These are phyloP conservation scores for Hemerocallis citrina DNA, from an alignment of 106 monocot species.

Conservation along the genomic window DNA sequence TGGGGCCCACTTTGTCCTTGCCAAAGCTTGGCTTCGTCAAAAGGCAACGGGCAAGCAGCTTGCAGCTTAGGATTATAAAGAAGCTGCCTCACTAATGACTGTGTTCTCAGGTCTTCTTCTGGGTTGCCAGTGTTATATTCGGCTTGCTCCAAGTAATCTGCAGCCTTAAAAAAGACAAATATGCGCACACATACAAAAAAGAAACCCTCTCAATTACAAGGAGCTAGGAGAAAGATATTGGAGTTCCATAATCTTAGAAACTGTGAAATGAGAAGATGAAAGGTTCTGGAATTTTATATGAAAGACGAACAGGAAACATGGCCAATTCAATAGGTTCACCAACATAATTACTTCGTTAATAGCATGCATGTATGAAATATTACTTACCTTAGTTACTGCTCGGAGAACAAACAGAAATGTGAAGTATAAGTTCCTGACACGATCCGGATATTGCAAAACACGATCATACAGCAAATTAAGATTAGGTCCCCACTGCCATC, in stretches of 20 bases:
- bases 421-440: slow-evolving; percentile 86
- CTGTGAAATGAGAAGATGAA: too few species aligned
- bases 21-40: slow-evolving; percentile 97
- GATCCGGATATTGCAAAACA: slow-evolving; percentile 73
- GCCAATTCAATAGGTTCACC: too few species aligned
- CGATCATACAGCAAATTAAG: slow-evolving; percentile 78
- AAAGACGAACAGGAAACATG: too few species aligned
- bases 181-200: neutral
- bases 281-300: too few species aligned
- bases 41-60: slow-evolving; percentile 84
- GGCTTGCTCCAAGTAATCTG: slow-evolving; percentile 87
- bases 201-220: neutral
- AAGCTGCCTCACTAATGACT: slow-evolving; percentile 75
- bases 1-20: slow-evolving; percentile 88
- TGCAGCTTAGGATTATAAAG: slow-evolving; percentile 63
- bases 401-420: slow-evolving; percentile 95
- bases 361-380: neutral
- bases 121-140: slow-evolving; percentile 79
- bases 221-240: neutral
- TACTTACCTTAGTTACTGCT: slow-evolving; percentile 75
- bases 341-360: too few species aligned
- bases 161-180: slow-evolving; percentile 40
- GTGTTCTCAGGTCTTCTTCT: slow-evolving; percentile 74
- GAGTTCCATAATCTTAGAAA: too few species aligned
- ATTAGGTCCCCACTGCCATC: slow-evolving; percentile 99